These are phyloP conservation scores for Neocallimastix lanati DNA, from an alignment of 192 early-diverging fungal genomes.

Conservation along the genomic window DNA sequence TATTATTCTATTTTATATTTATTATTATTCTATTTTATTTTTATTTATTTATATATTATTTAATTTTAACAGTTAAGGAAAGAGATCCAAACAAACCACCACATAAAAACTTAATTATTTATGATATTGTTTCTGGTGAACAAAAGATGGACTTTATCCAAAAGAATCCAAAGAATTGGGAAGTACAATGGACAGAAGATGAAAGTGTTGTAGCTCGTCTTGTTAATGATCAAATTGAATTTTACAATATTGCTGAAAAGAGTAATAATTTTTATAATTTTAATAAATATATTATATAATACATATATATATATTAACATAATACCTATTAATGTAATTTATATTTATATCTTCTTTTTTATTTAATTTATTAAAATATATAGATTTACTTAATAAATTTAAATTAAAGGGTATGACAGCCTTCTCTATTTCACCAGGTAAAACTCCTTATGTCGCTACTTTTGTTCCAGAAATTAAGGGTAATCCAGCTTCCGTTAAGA, in stretches of 20 bases:
- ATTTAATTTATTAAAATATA: background rate
- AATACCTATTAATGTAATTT: too few relatives aligned
- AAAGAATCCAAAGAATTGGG: slow-evolving; percentile 62
- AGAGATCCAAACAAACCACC: slow-evolving; percentile 36
- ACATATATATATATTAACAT: too few relatives aligned
- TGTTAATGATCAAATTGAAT: slow-evolving; percentile 72
- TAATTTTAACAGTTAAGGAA: slow-evolving; percentile 29
- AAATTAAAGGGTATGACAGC: slow-evolving; percentile 53
- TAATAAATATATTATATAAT: too few relatives aligned
- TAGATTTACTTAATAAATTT: slow-evolving; percentile 21
- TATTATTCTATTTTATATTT: too few relatives aligned
- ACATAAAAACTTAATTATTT: slow-evolving; percentile 64
- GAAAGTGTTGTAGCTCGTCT: slow-evolving; percentile 73
- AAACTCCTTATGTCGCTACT: slow-evolving; percentile 58
- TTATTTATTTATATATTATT: background rate
- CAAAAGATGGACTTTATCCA: slow-evolving; percentile 55
- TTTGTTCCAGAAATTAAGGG: slow-evolving; percentile 70
- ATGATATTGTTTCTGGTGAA: slow-evolving; percentile 52
- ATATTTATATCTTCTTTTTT: too few relatives aligned
- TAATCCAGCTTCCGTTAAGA: slow-evolving; percentile 64
- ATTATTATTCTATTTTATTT: slow-evolving; percentile 1
- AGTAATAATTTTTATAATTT: too few relatives aligned
- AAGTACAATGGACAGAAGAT: slow-evolving; percentile 85
- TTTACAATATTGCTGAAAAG: slow-evolving; percentile 55
- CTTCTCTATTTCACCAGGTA: slow-evolving; percentile 82